A percentile compares a stretch with the other conserved stretches of the same genome.
Conservation (phyloP, 179 eudicot species). For the Silene vulgaris region DNA sequence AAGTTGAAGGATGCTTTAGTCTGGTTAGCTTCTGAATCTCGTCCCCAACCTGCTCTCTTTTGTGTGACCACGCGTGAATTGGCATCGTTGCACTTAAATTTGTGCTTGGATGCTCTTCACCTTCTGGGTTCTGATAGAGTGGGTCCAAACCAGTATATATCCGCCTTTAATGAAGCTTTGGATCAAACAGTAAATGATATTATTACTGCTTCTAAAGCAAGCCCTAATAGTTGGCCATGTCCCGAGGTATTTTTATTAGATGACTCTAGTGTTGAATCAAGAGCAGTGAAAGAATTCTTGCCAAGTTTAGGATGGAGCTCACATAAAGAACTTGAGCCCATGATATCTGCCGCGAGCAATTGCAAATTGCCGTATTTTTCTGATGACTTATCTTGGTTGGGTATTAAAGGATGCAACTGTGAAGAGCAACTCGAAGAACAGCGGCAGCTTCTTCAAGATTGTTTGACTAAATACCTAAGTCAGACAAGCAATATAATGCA, state of each 20-base stretch:
- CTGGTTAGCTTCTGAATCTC: conserved; percentile 74
- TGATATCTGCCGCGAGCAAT: conserved; percentile 39
- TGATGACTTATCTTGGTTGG: conserved; percentile 59
- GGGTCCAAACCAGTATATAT: conserved; percentile 60
- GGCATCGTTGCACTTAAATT: conserved; percentile 48
- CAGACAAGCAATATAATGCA: conserved; percentile 58
- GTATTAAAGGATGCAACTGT: conserved; percentile 32
- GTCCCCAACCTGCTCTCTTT: conserved; percentile 51
- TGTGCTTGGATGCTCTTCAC: conserved; percentile 41
- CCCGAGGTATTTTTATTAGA: conserved; percentile 67
- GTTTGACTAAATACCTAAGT: conserved; percentile 55
- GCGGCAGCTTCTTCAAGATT: conserved; percentile 49
- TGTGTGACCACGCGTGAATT: conserved; percentile 51
- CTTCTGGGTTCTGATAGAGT: conserved; percentile 31
- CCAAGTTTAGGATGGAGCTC: conserved; percentile 85
- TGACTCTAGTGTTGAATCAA: conserved; percentile 39
- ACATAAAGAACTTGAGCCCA: conserved; percentile 43
- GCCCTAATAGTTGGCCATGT: conserved; percentile 78
- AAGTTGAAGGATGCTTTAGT: conserved; percentile 59
- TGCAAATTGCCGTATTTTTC: conserved; percentile 51
- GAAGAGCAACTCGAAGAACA: conserved; percentile 48
- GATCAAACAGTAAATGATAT: conserved; percentile 45
- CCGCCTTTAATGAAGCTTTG: conserved; percentile 71
- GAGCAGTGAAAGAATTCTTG: conserved; percentile 42
- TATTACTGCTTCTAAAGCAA: conserved; percentile 49